phyloP scores from a whole-genome alignment of 371 early-diverging fungal genomes.

The Mucor indicus region DNA sequence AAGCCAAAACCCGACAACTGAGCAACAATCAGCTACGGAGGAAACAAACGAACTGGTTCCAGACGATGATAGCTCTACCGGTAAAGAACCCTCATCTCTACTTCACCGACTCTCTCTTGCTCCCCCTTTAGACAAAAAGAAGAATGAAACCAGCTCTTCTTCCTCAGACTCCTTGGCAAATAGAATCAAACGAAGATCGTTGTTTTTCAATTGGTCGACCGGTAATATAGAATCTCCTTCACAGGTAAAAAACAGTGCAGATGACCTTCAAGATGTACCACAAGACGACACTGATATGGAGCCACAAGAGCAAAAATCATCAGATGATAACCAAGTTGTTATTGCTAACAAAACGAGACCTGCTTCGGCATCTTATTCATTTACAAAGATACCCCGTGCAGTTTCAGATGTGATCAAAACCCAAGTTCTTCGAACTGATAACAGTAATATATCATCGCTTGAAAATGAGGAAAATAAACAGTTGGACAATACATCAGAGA shows the following conservation, averaged over 20 bases:
- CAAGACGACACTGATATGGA: too few relatives aligned
- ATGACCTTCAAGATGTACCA: background rate
- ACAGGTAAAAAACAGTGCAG: too few relatives aligned
- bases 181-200: background rate
- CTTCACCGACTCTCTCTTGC: too few relatives aligned
- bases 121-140: too few relatives aligned
- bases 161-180: background rate
- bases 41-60: background rate
- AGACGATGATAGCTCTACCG: too few relatives aligned
- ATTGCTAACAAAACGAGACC: slow-evolving; percentile 1
- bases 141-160: background rate
- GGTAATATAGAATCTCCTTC: background rate
- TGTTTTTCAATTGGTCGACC: background rate
- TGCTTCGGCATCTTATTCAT: slow-evolving; percentile 2
- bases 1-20: too few relatives aligned
- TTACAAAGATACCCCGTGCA: slow-evolving; percentile 17
- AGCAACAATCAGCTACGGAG: background rate
- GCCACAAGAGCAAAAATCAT: too few relatives aligned
- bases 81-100: too few relatives aligned
- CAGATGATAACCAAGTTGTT: too few relatives aligned
- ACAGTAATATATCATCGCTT: background rate
- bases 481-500: too few relatives aligned
- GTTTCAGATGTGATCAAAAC: slow-evolving; percentile 16
- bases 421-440: slow-evolving; percentile 7
- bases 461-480: too few relatives aligned